A percentile compares a stretch with the other conserved stretches of the same genome.
Conservation (phyloP, 176 grass and related monocot genomes). For the Elaeis guineensis region DNA sequence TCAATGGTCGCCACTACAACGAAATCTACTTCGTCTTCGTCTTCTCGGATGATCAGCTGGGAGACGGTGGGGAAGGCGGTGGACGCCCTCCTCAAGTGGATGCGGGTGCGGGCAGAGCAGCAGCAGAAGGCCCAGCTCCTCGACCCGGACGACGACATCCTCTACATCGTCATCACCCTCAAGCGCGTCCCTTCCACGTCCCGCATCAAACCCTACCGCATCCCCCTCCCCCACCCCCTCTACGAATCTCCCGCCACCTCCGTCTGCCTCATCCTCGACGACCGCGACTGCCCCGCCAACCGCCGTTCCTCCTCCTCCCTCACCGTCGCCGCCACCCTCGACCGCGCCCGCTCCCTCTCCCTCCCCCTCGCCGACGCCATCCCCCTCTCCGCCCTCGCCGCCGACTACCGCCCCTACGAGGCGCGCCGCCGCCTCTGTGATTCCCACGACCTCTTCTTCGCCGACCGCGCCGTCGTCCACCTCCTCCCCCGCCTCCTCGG, state of each 20-base stretch:
- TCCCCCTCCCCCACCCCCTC: conserved; percentile 46
- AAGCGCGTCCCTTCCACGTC: conserved; percentile 29
- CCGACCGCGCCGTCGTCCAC: conserved; percentile 71
- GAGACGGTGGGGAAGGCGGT: conserved; percentile 34
- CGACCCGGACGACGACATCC: conserved; percentile 47
- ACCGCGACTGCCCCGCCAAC: conserved; percentile 16
- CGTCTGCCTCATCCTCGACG: conserved; percentile 50
- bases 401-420: conserved; percentile 72
- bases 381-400: conserved; percentile 48
- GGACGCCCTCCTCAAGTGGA: conserved; percentile 41
- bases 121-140: conserved; percentile 38
- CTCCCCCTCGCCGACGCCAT: conserved; percentile 58
- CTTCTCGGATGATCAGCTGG: conserved; percentile 5
- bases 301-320: conserved; percentile 12
- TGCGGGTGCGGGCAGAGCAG: conserved; percentile 27
- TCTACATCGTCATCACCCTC: conserved; percentile 49
- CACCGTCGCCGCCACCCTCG: conserved; percentile 12
- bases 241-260: conserved; percentile 25
- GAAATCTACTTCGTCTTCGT: too few relatives aligned
- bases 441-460: conserved; percentile 81
- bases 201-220: conserved; percentile 29
- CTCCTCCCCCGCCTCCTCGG: conserved; percentile 75
- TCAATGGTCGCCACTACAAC: too few relatives aligned
- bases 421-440: conserved; percentile 50
- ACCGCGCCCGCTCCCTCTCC: conserved; percentile 41